A percentile compares a stretch with the other conserved stretches of the same genome.
Conservation (phyloP, 208 protist species). For the Crithidia mellificae region DNA sequence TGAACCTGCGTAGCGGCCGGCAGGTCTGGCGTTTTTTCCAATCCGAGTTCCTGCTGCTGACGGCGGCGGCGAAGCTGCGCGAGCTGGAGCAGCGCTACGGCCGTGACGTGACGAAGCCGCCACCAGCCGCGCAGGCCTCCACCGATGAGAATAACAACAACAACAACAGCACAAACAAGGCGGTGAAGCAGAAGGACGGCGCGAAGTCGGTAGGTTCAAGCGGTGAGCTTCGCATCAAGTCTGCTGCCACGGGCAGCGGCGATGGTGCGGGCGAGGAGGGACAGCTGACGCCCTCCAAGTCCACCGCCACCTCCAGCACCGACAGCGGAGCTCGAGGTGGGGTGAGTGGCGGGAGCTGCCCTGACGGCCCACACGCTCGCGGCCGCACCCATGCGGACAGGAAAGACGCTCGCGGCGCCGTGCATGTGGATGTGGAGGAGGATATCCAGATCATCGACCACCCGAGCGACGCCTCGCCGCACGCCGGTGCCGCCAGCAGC, state of each 20-base stretch:
- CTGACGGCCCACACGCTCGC: no score
- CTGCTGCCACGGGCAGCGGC: slow-evolving; percentile 8
- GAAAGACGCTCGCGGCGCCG: neutral
- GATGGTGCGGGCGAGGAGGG: slow-evolving; percentile 14
- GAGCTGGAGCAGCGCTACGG: slow-evolving; percentile 41
- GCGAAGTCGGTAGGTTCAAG: slow-evolving; percentile 2
- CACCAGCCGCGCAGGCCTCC: neutral
- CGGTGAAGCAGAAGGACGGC: neutral
- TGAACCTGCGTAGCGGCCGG: slow-evolving; percentile 42
- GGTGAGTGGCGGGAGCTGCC: neutral
- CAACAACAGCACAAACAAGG: slow-evolving; percentile 7
- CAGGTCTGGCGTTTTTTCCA: slow-evolving; percentile 62
- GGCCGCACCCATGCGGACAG: neutral
- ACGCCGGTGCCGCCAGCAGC: neutral
- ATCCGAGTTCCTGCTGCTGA: slow-evolving; percentile 59
- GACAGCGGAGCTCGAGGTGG: slow-evolving; percentile 5
- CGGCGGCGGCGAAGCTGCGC: slow-evolving; percentile 51
- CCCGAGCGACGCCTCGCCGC: neutral
- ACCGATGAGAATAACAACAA: slow-evolving; percentile 4
- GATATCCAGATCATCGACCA: slow-evolving; percentile 14
- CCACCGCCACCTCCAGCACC: slow-evolving; percentile 12
- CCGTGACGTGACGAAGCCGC: slow-evolving; percentile 42
- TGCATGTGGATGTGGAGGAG: slow-evolving; percentile 13
- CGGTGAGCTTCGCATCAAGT: slow-evolving; percentile 2
- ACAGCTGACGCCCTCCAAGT: slow-evolving; percentile 16